Evolutionary conservation across 495 filamentous ascomycete genomes (phyloP).

Genomic region (Lindgomyces ingoldianus): DNA sequence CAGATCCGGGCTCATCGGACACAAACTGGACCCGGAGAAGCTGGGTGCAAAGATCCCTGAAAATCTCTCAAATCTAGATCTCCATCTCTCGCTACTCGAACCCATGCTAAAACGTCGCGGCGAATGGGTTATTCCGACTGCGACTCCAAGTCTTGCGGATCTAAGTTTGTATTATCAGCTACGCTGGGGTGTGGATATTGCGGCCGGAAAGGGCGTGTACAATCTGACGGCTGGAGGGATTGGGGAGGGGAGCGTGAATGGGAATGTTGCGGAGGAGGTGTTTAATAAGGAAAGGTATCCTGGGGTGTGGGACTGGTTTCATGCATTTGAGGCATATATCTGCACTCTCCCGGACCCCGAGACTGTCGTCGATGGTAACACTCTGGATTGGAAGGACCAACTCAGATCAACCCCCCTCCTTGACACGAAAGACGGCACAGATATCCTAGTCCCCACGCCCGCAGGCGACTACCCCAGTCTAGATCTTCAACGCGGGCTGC

Average conservation of each 20-base stretch:
- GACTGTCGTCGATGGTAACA: slow-evolving; percentile 3
- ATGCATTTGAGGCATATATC: slow-evolving; percentile 30
- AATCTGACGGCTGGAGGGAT: slow-evolving; percentile 41
- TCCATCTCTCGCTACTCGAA: slow-evolving; percentile 43
- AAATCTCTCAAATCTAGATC: slow-evolving; percentile 40
- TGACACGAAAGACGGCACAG: slow-evolving; percentile 20
- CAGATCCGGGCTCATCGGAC: slow-evolving; percentile 40
- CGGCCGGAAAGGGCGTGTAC: slow-evolving; percentile 33
- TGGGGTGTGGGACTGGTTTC: slow-evolving; percentile 37
- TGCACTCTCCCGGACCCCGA: slow-evolving; percentile 28
- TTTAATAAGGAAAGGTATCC: slow-evolving; percentile 42
- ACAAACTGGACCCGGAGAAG: slow-evolving; percentile 40
- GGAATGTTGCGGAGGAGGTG: slow-evolving; percentile 25
- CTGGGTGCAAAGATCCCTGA: slow-evolving; percentile 38
- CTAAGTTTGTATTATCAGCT: slow-evolving; percentile 41
- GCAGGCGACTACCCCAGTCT: slow-evolving; percentile 23
- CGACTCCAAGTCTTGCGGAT: slow-evolving; percentile 37
- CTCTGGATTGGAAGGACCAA: slow-evolving; percentile 24
- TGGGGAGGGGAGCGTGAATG: slow-evolving; percentile 23
- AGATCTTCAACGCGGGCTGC: slow-evolving; percentile 37
- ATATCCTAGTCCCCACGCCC: slow-evolving; percentile 38
- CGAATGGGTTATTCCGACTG: slow-evolving; percentile 37
- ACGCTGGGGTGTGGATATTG: slow-evolving; percentile 41
- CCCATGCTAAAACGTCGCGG: slow-evolving; percentile 27
- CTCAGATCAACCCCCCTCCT: not conserved